These are phyloP conservation scores for Cercospora beticola DNA, from an alignment of 2,329 filamentous ascomycete genomes.

Conservation along the genomic window DNA sequence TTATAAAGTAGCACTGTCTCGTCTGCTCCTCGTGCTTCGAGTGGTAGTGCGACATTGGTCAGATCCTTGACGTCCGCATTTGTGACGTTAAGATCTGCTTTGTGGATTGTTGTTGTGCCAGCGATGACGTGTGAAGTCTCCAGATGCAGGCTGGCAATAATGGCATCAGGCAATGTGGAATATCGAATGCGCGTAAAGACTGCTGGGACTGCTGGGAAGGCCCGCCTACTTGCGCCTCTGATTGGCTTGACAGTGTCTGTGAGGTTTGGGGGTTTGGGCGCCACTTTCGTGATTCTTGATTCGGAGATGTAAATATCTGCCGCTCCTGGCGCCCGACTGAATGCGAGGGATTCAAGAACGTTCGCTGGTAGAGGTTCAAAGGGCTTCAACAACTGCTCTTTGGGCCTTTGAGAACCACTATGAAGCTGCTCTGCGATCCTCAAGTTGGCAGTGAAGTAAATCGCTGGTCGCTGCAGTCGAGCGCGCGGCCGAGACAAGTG, in stretches of 20 bases:
- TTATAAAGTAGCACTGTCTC: slow-evolving; percentile 73
- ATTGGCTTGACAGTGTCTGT: slow-evolving; percentile 64
- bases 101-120: slow-evolving; percentile 55
- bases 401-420: slow-evolving; percentile 54
- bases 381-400: slow-evolving; percentile 67
- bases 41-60: slow-evolving; percentile 24
- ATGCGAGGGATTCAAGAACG: slow-evolving; percentile 70
- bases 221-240: slow-evolving; percentile 61
- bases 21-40: slow-evolving; percentile 59
- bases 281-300: slow-evolving; percentile 70
- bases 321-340: slow-evolving; percentile 51
- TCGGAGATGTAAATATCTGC: slow-evolving; percentile 68
- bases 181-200: slow-evolving; percentile 73
- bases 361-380: slow-evolving; percentile 70
- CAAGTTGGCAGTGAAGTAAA: slow-evolving; percentile 57
- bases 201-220: slow-evolving; percentile 65
- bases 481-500: slow-evolving; percentile 49
- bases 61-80: slow-evolving; percentile 56
- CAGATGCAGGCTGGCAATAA: slow-evolving; percentile 34
- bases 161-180: slow-evolving; percentile 55
- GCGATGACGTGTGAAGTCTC: slow-evolving; percentile 32
- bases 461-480: slow-evolving; percentile 64
- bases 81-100: slow-evolving; percentile 57
- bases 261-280: slow-evolving; percentile 61
- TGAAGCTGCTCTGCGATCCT: slow-evolving; percentile 23